A percentile compares a stretch with the other conserved stretches of the same genome.
These are phyloP conservation scores for Coemansia guatemalensis DNA, from an alignment of 192 early-diverging fungal species.

Conservation along the genomic window DNA sequence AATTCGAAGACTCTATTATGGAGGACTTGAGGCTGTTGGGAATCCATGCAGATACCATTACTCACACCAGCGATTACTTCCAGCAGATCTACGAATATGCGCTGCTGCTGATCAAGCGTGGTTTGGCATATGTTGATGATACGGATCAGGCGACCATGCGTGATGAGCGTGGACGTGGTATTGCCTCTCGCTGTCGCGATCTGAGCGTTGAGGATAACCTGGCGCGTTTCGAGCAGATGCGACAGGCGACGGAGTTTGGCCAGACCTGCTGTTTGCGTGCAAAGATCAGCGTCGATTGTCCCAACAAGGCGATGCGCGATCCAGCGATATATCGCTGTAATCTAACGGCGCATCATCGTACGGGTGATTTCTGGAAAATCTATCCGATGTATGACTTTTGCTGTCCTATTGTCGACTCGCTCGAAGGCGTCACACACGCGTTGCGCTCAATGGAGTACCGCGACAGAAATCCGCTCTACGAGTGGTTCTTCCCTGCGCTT, in stretches of 20 bases:
- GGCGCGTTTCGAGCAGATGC: constrained; percentile 90
- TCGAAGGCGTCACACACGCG: constrained; percentile 98
- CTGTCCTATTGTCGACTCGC: constrained; percentile 92
- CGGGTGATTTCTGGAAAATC: constrained; percentile 91
- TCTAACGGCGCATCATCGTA: constrained; percentile 81
- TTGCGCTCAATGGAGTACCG: constrained; percentile 97
- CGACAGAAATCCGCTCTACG: constrained; percentile 95
- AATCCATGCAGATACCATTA: constrained; percentile 69
- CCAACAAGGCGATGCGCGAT: constrained; percentile 93
- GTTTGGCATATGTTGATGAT: constrained; percentile 92
- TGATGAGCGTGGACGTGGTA: constrained; percentile 76
- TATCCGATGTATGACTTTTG: constrained; percentile 99
- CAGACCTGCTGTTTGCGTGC: constrained; percentile 86
- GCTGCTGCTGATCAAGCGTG: constrained; percentile 78
- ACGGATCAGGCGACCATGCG: constrained; percentile 89
- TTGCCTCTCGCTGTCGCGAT: constrained; percentile 82
- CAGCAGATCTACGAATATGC: constrained; percentile 83
- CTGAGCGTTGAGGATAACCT: constrained; percentile 89
- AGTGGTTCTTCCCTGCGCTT: constrained; percentile 91
- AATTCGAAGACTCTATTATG: constrained; percentile 94
- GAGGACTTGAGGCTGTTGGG: constrained; percentile 92
- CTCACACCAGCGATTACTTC: constrained; percentile 96
- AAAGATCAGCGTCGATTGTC: constrained; percentile 87
- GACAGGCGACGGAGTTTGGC: constrained; percentile 77
- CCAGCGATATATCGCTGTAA: constrained; percentile 97